Percentiles rank a stretch among this genome's conserved stretches.
Evolutionary conservation across 2,329 filamentous ascomycete genomes (phyloP).

Genomic region (Sarocladium kiliense): DNA sequence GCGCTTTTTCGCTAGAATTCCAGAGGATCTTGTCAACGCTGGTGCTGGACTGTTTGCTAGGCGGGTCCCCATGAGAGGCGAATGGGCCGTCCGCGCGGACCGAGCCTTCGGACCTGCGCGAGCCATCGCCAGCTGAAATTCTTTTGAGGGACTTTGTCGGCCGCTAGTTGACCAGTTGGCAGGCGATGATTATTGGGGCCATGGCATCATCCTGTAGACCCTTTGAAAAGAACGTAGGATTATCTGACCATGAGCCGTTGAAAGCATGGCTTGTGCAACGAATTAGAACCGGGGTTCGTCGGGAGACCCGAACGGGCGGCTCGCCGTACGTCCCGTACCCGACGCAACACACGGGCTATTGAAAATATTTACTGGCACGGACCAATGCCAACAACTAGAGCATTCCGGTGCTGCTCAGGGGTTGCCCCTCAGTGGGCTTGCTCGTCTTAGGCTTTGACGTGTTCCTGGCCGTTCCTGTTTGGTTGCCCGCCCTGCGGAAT

Average conservation of each 20-base stretch:
- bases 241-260: too few relatives aligned
- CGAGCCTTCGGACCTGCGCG: background rate
- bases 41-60: background rate
- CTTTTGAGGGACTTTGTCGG: background rate
- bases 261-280: too few relatives aligned
- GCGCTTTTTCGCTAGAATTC: background rate
- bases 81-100: constrained; percentile 5
- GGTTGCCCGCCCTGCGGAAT: background rate
- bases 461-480: background rate
- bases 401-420: background rate
- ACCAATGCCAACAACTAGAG: background rate
- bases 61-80: background rate
- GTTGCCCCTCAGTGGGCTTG: background rate
- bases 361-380: background rate
- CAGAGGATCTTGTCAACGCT: background rate
- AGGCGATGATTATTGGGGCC: background rate
- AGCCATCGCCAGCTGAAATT: background rate
- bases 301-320: constrained; percentile 7
- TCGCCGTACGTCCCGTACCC: constrained; percentile 2
- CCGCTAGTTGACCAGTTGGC: background rate
- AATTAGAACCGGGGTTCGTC: background rate
- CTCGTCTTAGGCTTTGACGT: background rate
- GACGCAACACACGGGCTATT: background rate
- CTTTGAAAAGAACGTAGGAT: too few relatives aligned
- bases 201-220: background rate